Conservation (phyloP, 176 grass and related monocot genomes). For the Poa annua region DNA sequence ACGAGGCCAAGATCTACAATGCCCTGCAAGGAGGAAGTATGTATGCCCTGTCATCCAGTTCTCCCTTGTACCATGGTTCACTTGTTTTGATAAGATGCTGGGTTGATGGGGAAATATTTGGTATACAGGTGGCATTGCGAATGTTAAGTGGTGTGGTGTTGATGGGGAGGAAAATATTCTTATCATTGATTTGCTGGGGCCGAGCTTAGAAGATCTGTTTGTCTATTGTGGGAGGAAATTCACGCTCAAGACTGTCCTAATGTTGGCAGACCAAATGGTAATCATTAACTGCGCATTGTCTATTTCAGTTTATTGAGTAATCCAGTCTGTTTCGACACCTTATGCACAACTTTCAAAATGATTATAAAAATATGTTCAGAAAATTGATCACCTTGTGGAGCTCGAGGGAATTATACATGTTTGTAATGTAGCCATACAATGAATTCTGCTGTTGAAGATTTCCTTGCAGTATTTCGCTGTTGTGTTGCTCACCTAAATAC, state of each 20-base stretch:
- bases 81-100: not conserved
- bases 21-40: constrained; percentile 70
- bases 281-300: not conserved
- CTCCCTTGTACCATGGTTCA: not conserved
- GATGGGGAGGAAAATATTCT: constrained; percentile 82
- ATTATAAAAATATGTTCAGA: not conserved
- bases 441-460: not conserved
- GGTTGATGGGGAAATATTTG: constrained; percentile 16
- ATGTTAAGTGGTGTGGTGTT: constrained; percentile 66
- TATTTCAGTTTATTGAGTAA: constrained; percentile 20
- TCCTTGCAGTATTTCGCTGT: not conserved
- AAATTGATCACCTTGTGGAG: not conserved
- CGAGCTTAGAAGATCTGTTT: constrained; percentile 72
- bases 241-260: constrained; percentile 75
- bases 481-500: not conserved
- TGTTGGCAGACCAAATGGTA: constrained; percentile 90
- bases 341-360: not conserved
- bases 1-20: constrained; percentile 81
- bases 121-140: constrained; percentile 68
- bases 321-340: not conserved
- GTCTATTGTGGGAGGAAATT: constrained; percentile 70
- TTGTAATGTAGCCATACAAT: no score
- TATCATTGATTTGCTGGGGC: constrained; percentile 77
- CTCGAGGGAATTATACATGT: not conserved
- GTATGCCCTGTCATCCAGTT: constrained; percentile 17